Base-by-base conservation (phyloP, 306 rosid genomes). In the Acacia crassicarpa region DNA sequence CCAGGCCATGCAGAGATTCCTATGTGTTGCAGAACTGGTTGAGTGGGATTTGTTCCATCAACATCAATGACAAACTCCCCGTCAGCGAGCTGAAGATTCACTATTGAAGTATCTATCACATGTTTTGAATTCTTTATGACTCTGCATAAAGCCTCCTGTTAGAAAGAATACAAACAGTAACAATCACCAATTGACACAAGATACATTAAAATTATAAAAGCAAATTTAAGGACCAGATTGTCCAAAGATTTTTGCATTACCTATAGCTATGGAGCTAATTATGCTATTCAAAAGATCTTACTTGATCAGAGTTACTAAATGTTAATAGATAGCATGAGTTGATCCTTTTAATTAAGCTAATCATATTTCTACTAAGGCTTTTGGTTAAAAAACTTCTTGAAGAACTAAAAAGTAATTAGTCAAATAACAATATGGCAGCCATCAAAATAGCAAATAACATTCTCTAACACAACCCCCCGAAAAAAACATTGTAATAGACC, bases 1-100 rank as follows among this genome's bases (percentile, higher is more conserved):
- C 96, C 99, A 83, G 98, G 98, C 98, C 99, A 95, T 4, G 97
- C 87, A 78, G 96, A 82, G 41, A 92, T 91, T 76, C 98, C 99
- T 85, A 93, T 84, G 87, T 93, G 98, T 78, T 95, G 95, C 80
- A 95, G 91, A 87, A 93, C 94, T 14, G 99, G 99, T 83, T 91
- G 99, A 81, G 94, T 92, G 43, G 99, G 97, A 86, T 91, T 80
- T 16, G 94, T 82, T 75, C 99, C 98, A 82, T 95, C 99, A 83
- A 89, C 84, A 84, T 95, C 99, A 62, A 93, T 92, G 78, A 91
- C 84, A 20, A 93, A 83, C 93, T 95, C 99, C 35, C 91, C 97
- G 54, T 92, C 91, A 9, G 85, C 67, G 85, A 91, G 96, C 74
- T 86, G 89, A 81, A 91, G 95, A 89, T 87, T 91, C 83, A 87